These are phyloP conservation scores for Neocatenulostroma microsporum DNA, from an alignment of 2,329 filamentous ascomycete species.

Conservation along the genomic window DNA sequence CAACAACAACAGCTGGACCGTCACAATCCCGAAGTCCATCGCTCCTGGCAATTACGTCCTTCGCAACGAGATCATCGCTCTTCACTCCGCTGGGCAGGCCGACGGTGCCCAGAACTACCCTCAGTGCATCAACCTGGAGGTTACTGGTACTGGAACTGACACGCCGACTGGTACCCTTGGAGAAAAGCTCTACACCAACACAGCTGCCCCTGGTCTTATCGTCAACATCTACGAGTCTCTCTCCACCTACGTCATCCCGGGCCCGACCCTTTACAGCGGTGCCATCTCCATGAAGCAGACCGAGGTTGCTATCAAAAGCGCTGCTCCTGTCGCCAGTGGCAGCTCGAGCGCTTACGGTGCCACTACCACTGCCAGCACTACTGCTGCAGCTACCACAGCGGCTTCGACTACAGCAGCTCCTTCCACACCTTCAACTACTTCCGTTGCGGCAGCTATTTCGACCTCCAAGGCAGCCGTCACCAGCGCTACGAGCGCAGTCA, in stretches of 20 bases:
- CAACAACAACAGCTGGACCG: constrained; percentile 40
- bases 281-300: constrained; percentile 8
- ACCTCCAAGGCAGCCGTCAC: constrained; percentile 3
- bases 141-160: constrained; percentile 48
- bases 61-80: constrained; percentile 52
- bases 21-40: constrained; percentile 47
- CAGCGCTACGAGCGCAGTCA: neutral
- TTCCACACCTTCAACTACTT: constrained; percentile 3
- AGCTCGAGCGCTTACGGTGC: constrained; percentile 5
- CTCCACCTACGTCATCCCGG: constrained; percentile 44
- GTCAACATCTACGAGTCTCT: constrained; percentile 51
- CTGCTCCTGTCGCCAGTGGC: constrained; percentile 4
- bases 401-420: constrained; percentile 2
- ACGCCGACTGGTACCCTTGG: constrained; percentile 44
- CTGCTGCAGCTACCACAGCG: constrained; percentile 3
- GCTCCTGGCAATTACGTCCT: constrained; percentile 52
- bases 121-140: constrained; percentile 51
- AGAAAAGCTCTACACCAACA: constrained; percentile 52
- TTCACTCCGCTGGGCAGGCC: constrained; percentile 45
- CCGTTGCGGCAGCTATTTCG: constrained; percentile 1
- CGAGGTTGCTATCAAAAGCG: constrained; percentile 5
- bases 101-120: constrained; percentile 43
- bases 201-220: constrained; percentile 49
- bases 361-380: constrained; percentile 6
- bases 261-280: constrained; percentile 33